These are phyloP conservation scores for Cucumis hystrix DNA, from an alignment of 306 rosid species.

Conservation along the genomic window DNA sequence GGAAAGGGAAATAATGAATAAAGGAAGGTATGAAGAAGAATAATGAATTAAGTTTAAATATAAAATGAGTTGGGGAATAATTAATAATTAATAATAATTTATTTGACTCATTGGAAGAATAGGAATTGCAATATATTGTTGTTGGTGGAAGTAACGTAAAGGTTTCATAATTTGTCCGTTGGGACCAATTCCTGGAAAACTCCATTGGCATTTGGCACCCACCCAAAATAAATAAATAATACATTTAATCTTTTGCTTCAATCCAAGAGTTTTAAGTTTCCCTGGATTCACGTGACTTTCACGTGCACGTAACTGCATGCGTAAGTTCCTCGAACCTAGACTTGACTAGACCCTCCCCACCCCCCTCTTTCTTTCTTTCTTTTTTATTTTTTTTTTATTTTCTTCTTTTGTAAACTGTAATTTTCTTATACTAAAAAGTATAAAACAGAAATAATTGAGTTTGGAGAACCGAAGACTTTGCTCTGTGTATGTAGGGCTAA, in stretches of 20 bases:
- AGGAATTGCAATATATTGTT: neutral
- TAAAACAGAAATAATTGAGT: neutral
- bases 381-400: no score
- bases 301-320: neutral
- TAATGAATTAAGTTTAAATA: neutral
- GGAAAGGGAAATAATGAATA: neutral
- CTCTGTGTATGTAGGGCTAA: no score
- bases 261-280: neutral
- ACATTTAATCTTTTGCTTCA: neutral
- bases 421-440: no score
- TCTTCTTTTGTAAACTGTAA: no score
- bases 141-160: neutral
- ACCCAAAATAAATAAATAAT: neutral
- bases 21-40: neutral
- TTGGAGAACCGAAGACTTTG: neutral
- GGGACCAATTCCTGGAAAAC: neutral
- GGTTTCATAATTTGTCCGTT: neutral
- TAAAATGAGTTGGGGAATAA: neutral
- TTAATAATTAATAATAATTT: neutral
- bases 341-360: neutral
- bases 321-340: neutral
- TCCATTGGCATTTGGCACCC: neutral
- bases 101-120: neutral
- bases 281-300: neutral
- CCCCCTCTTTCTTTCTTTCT: no score